These are phyloP conservation scores for Luffa aegyptiaca DNA, from an alignment of 306 rosid species.

Conservation along the genomic window DNA sequence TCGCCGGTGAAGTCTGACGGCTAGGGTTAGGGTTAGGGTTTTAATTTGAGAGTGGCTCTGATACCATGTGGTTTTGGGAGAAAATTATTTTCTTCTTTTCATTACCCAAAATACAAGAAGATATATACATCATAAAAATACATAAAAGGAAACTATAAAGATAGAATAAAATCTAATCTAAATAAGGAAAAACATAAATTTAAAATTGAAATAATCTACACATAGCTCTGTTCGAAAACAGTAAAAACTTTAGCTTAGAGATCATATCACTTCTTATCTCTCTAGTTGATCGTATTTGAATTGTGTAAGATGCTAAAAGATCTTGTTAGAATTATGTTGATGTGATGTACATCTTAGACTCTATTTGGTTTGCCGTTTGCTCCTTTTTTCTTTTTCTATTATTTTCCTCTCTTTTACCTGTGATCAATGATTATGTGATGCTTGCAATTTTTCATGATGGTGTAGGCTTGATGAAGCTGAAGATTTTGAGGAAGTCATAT, in stretches of 20 bases:
- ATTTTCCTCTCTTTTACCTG: neutral
- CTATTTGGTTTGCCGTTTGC: neutral
- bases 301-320: neutral
- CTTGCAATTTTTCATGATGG: slow-evolving; percentile 24
- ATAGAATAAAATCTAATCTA: no score
- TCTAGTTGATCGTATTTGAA: neutral
- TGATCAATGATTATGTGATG: neutral
- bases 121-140: no score
- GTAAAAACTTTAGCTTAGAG: neutral
- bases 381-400: neutral
- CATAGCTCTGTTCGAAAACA: neutral
- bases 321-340: neutral
- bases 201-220: no score
- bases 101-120: no score
- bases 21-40: no score
- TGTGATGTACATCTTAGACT: neutral
- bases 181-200: no score
- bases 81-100: no score
- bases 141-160: no score
- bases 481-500: slow-evolving; percentile 45
- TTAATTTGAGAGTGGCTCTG: no score
- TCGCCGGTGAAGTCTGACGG: no score
- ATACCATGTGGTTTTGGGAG: no score
- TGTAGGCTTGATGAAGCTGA: slow-evolving; percentile 56
- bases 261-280: neutral